Evolutionary conservation across 768 basidiomycete species (phyloP), one percentile per base, ranked within the genome.

Genomic region (Udeniomyces megalosporus): DNA sequence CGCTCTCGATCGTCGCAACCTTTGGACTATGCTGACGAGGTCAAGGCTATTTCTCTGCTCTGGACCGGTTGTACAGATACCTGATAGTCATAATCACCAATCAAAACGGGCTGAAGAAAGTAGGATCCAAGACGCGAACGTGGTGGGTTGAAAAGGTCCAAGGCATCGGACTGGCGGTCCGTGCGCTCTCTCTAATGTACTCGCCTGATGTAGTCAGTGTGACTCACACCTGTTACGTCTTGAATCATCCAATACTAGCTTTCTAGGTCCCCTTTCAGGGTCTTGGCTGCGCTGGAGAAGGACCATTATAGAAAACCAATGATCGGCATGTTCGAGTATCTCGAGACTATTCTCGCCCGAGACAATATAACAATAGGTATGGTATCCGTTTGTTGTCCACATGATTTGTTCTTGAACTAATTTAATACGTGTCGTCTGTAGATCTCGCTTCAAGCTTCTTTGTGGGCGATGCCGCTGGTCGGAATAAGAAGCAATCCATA

Each of bases 381-480:
- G 78, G 66, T 28, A 6, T 6, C 10, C 0, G 10, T 4, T 10
- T 34, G n/a, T n/a, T n/a, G n/a, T n/a, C n/a, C n/a, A n/a, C n/a
- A n/a, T n/a, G n/a, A n/a, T n/a, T n/a, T n/a, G n/a, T 31, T n/a
- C 42, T 29, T 7, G 47, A 11, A 22, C 35, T 24, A 45, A 17
- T 17, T 31, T 45, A n/a, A 26, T 22, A n/a, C 28, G 10, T 44
- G 10, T n/a, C 17, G 15, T 58, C 31, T 44, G 0, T 69, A 91
- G 89, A 92, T 71, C 78, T 81, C 66, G 61, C 69, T 0, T 47
- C 75, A 0, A 84, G 86, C 0, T 86, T 86, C 68, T 92, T 85
- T 67, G 84, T 93, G 0, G 91, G 91, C 2, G 91, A 95, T 68
- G 89, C 88, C 1, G 91, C 89, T 12, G 91, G 90, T 12, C 81